Evolutionary conservation across 1,284 basidiomycete species (phyloP), one percentile per base, ranked within the genome.

Genomic region (Malassezia obtusa): DNA sequence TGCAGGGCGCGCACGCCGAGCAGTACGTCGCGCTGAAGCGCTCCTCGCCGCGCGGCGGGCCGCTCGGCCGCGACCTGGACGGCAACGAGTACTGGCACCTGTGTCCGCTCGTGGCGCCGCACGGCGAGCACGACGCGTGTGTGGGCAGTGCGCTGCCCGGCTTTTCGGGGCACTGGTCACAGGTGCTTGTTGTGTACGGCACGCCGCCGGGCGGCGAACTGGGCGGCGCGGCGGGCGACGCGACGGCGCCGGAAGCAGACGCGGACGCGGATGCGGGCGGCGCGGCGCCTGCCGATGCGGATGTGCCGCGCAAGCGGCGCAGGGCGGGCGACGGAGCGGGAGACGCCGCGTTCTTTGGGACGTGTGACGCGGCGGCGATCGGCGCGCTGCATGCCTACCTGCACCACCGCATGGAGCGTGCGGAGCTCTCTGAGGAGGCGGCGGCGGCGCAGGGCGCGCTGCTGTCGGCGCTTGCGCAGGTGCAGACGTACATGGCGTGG

Each of bases 81-180:
- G 59, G 59, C 3, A 48, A 49, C 26, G 48, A 47, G 45, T 60
- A 58, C 38, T 60, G 59, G 59, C 59, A 60, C 28, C 44, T 60
- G 17, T 46, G 51, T 2, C 52, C 52, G 4, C 32, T 31, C 49
- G 46, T 11, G 37, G 28, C 33, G 28, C 24, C 26, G 41, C 24
- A 17, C 21, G 30, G 24, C 12, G 41, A 38, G 12, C 21, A 33
- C 10, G 30, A 31, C 8, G 37, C 26, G 10, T 1, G 9, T 2
- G 32, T 12, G 3, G 38, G 39, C 10, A 28, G 32, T 4, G 40
- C 24, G 8, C 31, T 19, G 3, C 24, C 30, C 8, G 25, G 19
- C 6, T 53, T 48, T n/a, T 45, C 45, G n/a, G 41, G 50, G 17
- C 45, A 52, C 28, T 53, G 45, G 41, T 49, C 47, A 33, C 40